phyloP scores from a whole-genome alignment of 1,284 basidiomycete genomes.

The Tilletia indica region DNA sequence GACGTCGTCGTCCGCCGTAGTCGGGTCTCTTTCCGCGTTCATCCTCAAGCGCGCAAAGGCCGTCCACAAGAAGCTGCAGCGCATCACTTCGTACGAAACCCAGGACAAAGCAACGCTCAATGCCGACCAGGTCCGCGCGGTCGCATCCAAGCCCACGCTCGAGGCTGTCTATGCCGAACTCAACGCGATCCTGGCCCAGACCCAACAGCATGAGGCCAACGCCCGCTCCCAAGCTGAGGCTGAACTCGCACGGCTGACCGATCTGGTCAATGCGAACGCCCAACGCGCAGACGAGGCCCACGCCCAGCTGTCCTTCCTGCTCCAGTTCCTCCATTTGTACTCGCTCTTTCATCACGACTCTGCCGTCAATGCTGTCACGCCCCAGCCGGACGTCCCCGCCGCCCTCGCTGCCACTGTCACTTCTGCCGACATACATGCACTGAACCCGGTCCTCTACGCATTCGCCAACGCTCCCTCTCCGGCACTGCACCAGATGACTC shows the following conservation, averaged over 20 bases:
- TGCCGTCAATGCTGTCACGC: constrained; percentile 9
- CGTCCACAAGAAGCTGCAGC: constrained; percentile 22
- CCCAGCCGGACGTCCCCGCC: background rate
- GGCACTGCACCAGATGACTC: background rate
- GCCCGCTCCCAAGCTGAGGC: background rate
- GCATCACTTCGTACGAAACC: constrained; percentile 17
- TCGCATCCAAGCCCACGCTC: constrained; percentile 17
- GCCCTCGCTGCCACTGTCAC: background rate
- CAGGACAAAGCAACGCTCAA: constrained; percentile 8
- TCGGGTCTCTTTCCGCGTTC: background rate
- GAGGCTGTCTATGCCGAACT: constrained; percentile 18
- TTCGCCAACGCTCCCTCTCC: constrained; percentile 4
- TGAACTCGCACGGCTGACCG: background rate
- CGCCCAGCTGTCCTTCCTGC: constrained; percentile 28
- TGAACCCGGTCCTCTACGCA: constrained; percentile 6
- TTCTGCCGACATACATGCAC: constrained; percentile 4
- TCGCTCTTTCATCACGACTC: constrained; percentile 33
- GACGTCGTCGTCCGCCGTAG: background rate
- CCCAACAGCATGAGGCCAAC: background rate
- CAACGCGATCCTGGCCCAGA: background rate
- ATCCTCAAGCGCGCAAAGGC: constrained; percentile 21
- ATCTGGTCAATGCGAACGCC: background rate
- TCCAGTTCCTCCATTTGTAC: constrained; percentile 41
- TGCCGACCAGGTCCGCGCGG: constrained; percentile 15
- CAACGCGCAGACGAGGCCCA: constrained; percentile 22